Conservation (phyloP, 345 rosid genomes). For the Jatropha curcas region DNA sequence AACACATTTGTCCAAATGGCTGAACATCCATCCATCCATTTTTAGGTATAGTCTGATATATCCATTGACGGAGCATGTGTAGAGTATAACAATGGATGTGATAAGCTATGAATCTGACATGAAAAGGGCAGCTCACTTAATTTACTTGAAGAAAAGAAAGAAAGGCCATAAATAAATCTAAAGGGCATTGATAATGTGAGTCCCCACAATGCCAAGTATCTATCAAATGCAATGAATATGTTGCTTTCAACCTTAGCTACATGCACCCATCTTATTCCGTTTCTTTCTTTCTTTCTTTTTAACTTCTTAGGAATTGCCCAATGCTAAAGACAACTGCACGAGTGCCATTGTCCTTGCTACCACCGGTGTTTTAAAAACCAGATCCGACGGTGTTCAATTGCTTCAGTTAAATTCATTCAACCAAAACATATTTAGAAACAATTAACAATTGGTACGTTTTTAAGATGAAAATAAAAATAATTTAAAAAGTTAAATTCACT, state of each 20-base stretch:
- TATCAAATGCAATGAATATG: constrained; percentile 22
- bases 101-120: constrained; percentile 1
- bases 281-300: not conserved
- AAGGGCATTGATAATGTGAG: not conserved
- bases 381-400: too few relatives aligned
- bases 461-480: too few relatives aligned
- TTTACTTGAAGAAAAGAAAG: not conserved
- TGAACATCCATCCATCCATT: too few relatives aligned
- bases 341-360: constrained; percentile 1
- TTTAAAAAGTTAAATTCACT: too few relatives aligned
- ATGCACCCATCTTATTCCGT: constrained; percentile 1
- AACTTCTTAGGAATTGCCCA: not conserved
- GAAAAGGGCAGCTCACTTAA: constrained; percentile 6
- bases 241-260: constrained; percentile 9
- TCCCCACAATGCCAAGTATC: constrained; percentile 14
- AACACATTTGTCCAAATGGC: too few relatives aligned
- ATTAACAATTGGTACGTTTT: too few relatives aligned
- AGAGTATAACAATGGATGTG: too few relatives aligned
- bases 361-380: not conserved
- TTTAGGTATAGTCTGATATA: too few relatives aligned
- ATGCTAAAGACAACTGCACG: constrained; percentile 6
- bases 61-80: too few relatives aligned
- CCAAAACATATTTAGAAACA: too few relatives aligned
- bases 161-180: not conserved
- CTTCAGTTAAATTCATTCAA: too few relatives aligned